Conservation (phyloP, 1,284 basidiomycete species). For the Bothia castanella region DNA sequence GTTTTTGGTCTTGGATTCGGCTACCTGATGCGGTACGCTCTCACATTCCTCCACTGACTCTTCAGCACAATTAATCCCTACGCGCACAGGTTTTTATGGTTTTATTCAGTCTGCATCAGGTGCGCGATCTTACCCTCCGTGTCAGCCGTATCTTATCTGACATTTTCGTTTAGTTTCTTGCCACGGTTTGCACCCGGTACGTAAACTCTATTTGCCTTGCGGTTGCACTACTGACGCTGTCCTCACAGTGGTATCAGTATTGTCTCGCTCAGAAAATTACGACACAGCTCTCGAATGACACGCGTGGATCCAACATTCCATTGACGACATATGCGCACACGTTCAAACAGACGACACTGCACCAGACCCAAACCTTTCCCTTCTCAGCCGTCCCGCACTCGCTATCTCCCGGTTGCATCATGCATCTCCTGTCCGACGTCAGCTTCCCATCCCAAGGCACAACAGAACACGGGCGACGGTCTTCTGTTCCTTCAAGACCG, state of each 20-base stretch:
- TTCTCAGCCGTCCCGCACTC: no score
- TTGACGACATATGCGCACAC: slow-evolving; percentile 13
- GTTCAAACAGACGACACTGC: slow-evolving; percentile 16
- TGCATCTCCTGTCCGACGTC: no score
- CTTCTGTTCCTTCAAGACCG: no score
- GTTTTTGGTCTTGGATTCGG: not conserved
- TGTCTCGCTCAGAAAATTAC: slow-evolving; percentile 16
- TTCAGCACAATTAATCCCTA: not conserved
- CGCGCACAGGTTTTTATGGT: not conserved
- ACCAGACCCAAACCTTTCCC: no score
- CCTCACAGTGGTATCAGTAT: not conserved
- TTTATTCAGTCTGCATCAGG: slow-evolving; percentile 5
- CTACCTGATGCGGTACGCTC: not conserved
- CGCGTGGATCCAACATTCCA: slow-evolving; percentile 1
- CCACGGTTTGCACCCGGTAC: slow-evolving; percentile 2
- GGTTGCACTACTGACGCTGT: not conserved
- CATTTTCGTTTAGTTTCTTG: not conserved
- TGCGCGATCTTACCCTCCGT: not conserved
- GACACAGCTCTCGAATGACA: slow-evolving; percentile 6
- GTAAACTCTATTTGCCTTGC: not conserved
- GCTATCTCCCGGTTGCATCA: no score
- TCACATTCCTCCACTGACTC: not conserved
- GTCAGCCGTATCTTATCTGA: no score
- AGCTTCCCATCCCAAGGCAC: no score
- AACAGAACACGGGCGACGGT: no score